A percentile compares a stretch with the other conserved stretches of the same genome.
phyloP scores from a whole-genome alignment of 192 early-diverging fungal species.

The Coemansia sp. region DNA sequence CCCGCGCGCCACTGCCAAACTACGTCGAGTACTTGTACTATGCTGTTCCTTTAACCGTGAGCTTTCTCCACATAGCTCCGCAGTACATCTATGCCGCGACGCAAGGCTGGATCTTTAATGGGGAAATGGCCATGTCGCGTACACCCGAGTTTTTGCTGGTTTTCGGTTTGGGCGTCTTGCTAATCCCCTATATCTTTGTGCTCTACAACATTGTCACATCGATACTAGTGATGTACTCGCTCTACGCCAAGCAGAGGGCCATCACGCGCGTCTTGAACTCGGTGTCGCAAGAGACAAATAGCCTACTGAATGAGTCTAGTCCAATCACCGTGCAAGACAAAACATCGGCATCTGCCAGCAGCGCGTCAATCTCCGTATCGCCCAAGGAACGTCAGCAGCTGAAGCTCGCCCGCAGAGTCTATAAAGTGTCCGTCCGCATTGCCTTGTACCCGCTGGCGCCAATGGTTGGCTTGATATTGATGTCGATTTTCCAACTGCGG shows the following conservation, averaged over 20 bases:
- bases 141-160: constrained; percentile 14
- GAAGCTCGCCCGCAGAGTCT: constrained; percentile 23
- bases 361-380: background rate
- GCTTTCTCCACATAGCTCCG: constrained; percentile 10
- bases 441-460: constrained; percentile 34
- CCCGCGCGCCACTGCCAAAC: constrained; percentile 11
- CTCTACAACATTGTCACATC: constrained; percentile 37
- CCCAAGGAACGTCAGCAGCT: constrained; percentile 22
- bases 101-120: constrained; percentile 6
- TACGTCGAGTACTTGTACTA: constrained; percentile 39
- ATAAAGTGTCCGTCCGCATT: constrained; percentile 37
- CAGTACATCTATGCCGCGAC: constrained; percentile 15
- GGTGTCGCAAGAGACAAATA: constrained; percentile 4
- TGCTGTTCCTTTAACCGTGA: constrained; percentile 11
- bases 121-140: constrained; percentile 1
- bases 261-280: constrained; percentile 10
- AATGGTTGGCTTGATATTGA: constrained; percentile 13
- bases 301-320: constrained; percentile 6
- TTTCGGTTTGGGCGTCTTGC: constrained; percentile 6
- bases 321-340: background rate
- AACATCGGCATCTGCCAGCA: background rate
- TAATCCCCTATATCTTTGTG: constrained; percentile 22
- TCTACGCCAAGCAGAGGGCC: constrained; percentile 23
- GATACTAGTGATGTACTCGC: constrained; percentile 13
- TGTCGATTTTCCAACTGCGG: constrained; percentile 6